Evolutionary conservation across 768 basidiomycete genomes (phyloP), one percentile per base, ranked within the genome.

Genomic region (Ramaria rubella): DNA sequence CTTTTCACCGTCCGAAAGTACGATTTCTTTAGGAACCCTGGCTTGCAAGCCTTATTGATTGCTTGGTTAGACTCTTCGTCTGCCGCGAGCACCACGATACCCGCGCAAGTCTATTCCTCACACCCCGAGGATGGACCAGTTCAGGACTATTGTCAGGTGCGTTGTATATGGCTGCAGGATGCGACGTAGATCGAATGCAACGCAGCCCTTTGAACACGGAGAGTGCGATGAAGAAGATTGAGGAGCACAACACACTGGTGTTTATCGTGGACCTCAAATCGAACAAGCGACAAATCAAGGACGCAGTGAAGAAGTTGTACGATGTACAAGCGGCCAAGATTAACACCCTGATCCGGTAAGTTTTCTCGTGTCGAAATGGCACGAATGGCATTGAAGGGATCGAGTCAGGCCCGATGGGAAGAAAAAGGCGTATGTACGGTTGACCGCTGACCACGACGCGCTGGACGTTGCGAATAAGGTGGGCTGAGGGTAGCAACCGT

Each of bases 271-370:
- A 97, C 73, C 68, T 97, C 72, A 86, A 83, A 70, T 77, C 92
- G 64, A 99, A 96, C 85, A 99, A 99, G 83, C 85, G 93, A 46
- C 93, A 99, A 75, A 98, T 98, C 78, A 95, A 94, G 83, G 92
- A 97, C 66, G 96, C 96, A 1, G 94, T 99, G 65, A 97, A 97
- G 85, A 96, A 96, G 83, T 73, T 99, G 66, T 98, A 97, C 73
- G 94, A 96, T 68, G 94, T 98, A 52, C 84, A 94, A 74, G 90
- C 93, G 9, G 86, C 87, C 42, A 96, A 95, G 77, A 81, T 98
- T 70, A 99, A 97, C 83, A 99, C 96, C 50, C 83, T 99, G 69
- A 97, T 98, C 72, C 87, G 94, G 91, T 94, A 15, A 57, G 30
- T 31, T 4, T 21, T 36, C 49, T 14, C 23, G 51, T 29, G 7